Percentiles rank a stretch among this genome's conserved stretches.
Evolutionary conservation across 306 rosid genomes (phyloP).

Genomic region (Acmispon strigosus): DNA sequence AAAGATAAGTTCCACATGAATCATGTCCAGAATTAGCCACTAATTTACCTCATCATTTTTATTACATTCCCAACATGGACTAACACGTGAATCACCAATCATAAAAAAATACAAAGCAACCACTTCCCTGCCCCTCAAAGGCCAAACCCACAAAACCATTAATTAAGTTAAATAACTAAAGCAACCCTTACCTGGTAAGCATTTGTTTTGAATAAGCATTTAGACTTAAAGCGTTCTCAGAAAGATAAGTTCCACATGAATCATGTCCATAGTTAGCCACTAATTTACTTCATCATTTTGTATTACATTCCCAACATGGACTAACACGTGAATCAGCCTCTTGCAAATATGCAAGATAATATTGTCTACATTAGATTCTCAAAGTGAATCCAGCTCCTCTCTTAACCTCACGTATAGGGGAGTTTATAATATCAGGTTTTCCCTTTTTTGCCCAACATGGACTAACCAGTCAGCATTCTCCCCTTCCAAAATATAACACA

Average conservation of each 20-base stretch:
- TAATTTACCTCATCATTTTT: neutral
- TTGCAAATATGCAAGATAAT: too few relatives aligned
- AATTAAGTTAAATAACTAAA: neutral
- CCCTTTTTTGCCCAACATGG: too few relatives aligned
- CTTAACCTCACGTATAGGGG: too few relatives aligned
- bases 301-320: neutral
- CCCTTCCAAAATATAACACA: neutral
- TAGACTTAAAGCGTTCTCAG: slow-evolving; percentile 1
- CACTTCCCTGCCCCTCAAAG: neutral
- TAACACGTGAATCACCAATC: too few relatives aligned
- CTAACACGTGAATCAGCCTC: neutral
- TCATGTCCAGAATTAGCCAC: neutral
- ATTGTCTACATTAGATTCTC: too few relatives aligned
- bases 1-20: neutral
- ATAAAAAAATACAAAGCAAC: neutral
- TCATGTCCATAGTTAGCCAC: neutral
- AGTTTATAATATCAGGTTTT: too few relatives aligned
- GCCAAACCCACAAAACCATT: neutral
- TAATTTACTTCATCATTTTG: neutral
- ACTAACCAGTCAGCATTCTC: neutral
- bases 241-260: neutral
- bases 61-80: neutral
- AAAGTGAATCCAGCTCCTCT: too few relatives aligned
- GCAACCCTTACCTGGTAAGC: neutral
- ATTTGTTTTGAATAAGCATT: neutral